A percentile compares a stretch with the other conserved stretches of the same genome.
phyloP scores from a whole-genome alignment of 441 rosid genomes.

The Erodium moschatum region DNA sequence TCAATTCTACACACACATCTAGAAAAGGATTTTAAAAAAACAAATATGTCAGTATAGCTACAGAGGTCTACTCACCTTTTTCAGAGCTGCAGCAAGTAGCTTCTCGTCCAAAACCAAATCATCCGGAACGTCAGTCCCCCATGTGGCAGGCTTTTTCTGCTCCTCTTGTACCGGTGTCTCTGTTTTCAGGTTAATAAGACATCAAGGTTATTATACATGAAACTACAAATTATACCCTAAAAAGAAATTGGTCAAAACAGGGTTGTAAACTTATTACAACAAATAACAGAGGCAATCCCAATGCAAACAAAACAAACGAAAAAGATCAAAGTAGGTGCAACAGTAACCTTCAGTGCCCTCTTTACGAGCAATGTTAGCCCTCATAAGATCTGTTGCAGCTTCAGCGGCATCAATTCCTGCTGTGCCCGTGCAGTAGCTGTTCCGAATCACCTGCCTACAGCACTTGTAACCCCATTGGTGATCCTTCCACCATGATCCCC shows the following conservation, averaged over 20 bases:
- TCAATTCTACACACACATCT: not conserved
- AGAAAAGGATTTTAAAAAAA: too few relatives aligned
- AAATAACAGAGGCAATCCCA: not conserved
- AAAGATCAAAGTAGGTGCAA: not conserved
- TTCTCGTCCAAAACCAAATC: conserved; percentile 60
- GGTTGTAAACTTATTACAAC: not conserved
- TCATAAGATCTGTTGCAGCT: conserved; percentile 52
- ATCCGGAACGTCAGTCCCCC: conserved; percentile 75
- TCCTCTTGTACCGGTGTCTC: conserved; percentile 38
- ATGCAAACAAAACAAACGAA: not conserved
- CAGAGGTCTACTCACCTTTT: conserved; percentile 40
- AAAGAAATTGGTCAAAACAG: not conserved
- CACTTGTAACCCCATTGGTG: conserved; percentile 63
- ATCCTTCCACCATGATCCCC: conserved; percentile 73
- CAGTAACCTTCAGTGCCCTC: conserved; percentile 37
- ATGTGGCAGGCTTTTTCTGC: conserved; percentile 57
- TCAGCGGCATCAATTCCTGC: conserved; percentile 63
- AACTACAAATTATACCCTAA: not conserved
- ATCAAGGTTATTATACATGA: conserved; percentile 9
- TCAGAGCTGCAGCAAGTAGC: conserved; percentile 58
- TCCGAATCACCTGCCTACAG: conserved; percentile 46
- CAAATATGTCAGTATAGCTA: not conserved
- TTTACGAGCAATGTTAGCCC: conserved; percentile 51
- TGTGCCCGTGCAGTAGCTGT: conserved; percentile 59
- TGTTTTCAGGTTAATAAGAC: conserved; percentile 16